Conservation (phyloP, 345 rosid species). For the Erodium maritimum region DNA sequence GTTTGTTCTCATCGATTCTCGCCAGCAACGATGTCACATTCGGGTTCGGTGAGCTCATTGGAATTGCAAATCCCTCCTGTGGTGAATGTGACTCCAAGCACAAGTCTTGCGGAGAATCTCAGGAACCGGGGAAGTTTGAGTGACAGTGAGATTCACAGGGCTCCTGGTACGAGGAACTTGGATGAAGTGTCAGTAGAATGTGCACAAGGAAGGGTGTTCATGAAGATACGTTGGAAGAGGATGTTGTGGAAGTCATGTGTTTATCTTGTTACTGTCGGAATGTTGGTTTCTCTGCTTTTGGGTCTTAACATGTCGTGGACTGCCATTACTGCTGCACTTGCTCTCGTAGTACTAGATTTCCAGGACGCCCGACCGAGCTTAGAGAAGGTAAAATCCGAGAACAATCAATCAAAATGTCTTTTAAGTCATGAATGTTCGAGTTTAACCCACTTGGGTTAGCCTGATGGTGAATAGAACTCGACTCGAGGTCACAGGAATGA, state of each 20-base stretch:
- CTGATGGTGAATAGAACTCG: too few species aligned
- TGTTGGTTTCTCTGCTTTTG: constrained; percentile 51
- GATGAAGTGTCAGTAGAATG: constrained; percentile 3
- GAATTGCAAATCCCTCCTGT: constrained; percentile 25
- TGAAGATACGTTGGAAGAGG: constrained; percentile 33
- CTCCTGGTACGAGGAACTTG: constrained; percentile 11
- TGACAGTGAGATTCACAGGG: constrained; percentile 31
- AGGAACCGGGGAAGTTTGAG: constrained; percentile 30
- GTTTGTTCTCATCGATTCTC: constrained; percentile 52
- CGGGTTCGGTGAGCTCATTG: constrained; percentile 28
- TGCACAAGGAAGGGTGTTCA: constrained; percentile 15
- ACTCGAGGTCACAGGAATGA: too few species aligned
- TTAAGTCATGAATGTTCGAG: background rate
- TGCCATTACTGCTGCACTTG: constrained; percentile 71
- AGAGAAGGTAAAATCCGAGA: constrained; percentile 43
- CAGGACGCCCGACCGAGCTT: constrained; percentile 68
- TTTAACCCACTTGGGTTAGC: too few species aligned
- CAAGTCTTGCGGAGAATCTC: constrained; percentile 19
- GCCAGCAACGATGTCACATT: constrained; percentile 57
- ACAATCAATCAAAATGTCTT: too few species aligned
- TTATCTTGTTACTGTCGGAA: constrained; percentile 50
- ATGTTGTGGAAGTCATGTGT: constrained; percentile 50
- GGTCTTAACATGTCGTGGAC: constrained; percentile 93
- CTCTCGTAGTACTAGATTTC: constrained; percentile 75
- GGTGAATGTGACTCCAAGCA: constrained; percentile 7